Base-by-base conservation (phyloP, 2,329 filamentous ascomycete species). In the Bipolaris zeicola region DNA sequence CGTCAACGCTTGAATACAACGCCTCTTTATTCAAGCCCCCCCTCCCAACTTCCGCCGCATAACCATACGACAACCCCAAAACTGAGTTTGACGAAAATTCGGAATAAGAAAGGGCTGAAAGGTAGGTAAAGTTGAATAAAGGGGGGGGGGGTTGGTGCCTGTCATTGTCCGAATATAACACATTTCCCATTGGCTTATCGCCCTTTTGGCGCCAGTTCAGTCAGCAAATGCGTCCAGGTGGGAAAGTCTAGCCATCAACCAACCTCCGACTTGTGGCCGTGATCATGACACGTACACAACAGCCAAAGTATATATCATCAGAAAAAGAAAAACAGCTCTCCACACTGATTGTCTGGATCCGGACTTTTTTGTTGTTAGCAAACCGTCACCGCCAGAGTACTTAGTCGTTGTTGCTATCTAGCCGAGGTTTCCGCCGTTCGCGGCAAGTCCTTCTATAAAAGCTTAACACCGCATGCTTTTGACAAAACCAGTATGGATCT, bases 401-500 rank as follows among this genome's bases (percentile, higher is more conserved):
- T 8, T 2, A 28, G 26, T 28, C 10, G 8, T 10, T 14, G 22
- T 36, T n/a, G 8, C 24, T 7, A 26, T 41, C 7, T 3, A 36
- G 28, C 22, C 13, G 26, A 6, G n/a, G 24, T 18, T 51, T 33
- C 43, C 28, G 22, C n/a, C 33, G 47, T 28, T 28, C 39, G 24
- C 50, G 39, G 28, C 26, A 33, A 28, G 26, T 18, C 18, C 13
- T 31, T 41, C 42, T 28, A 13, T 6, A 28, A 18, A 47, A 47
- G 20, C 5, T 11, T 43, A 36, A 36, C 24, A 48, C 33, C 38
- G 36, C 18, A 26, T 20, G 44, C 18, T 20, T 26, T 34, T 37
- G 37, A 48, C 20, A 38, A 33, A 16, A 28, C 24, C 37, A n/a
- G 22, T 16, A 69, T 69, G 66, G 50, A 66, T 26, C 43, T 63